Base-by-base conservation (phyloP, 257 asterid genomes). In the Solanum chilense region DNA sequence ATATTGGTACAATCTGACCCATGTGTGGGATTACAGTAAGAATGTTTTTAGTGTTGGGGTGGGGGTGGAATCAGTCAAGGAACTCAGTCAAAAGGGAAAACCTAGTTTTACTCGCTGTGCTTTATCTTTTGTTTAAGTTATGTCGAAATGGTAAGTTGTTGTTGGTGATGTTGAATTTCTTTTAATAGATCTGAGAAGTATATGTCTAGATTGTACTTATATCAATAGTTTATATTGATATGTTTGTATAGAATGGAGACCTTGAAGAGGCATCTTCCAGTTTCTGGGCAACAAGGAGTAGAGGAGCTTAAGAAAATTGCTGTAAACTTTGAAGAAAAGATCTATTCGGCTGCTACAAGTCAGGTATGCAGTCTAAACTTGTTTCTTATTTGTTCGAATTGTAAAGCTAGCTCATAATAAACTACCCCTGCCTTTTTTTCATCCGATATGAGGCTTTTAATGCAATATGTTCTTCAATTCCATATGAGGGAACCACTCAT, bases 251-350 rank as follows among this genome's bases (percentile, higher is more conserved):
- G 99, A 93, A 89, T 95, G 96, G 98, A 97, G 45, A 93, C 94
- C 60, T 91, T 97, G 93, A 94, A 94, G 95, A 91, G 95, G 89
- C 97, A 97, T 90, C 97, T 95, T 88, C 98, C 98, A 86, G 90
- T 91, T 90, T 92, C 96, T 89, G 97, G 96, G 77, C 94, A 88
- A 88, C 98, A 94, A 82, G 98, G 95, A 83, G 90, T 93, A 62
- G 94, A 91, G 88, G 98, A 94, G 90, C 96, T 97, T n/a, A 93
- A 94, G 89, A 93, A 97, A 89, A 97, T 93, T 87, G 96, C 98
- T 76, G 88, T 94, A 66, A 92, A 96, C 91, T 93, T 94, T 92
- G 98, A 95, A 93, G 98, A 96, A 87, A 95, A 95, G 86, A 95
- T 92, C 85, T 94, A 92, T 89, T 71, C 92, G 81, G 96, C 94